Conservation (phyloP, 257 asterid species). For the Verbascum thapsus region DNA sequence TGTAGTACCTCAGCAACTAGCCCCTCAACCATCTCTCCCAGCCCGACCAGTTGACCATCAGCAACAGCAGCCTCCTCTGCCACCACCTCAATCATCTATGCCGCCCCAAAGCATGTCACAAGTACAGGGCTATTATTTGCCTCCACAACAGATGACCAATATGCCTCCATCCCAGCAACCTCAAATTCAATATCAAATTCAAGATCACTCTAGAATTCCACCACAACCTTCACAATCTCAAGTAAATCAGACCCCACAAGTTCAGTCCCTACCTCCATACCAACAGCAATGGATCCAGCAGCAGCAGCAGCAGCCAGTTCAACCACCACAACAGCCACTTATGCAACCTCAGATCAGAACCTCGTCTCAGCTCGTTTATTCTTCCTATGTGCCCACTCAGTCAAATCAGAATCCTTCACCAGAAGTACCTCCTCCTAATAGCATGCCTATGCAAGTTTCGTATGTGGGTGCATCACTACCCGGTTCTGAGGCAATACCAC, state of each 20-base stretch:
- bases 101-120: slow-evolving; percentile 61
- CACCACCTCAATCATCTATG: slow-evolving; percentile 59
- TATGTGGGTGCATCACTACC: slow-evolving; percentile 56
- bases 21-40: slow-evolving; percentile 53
- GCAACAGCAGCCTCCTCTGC: too few relatives aligned
- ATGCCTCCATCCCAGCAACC: slow-evolving; percentile 46
- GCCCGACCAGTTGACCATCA: slow-evolving; percentile 56
- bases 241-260: slow-evolving; percentile 57
- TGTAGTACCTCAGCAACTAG: slow-evolving; percentile 83
- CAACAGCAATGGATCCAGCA: slow-evolving; percentile 81
- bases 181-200: slow-evolving; percentile 73
- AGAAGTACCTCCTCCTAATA: slow-evolving; percentile 64
- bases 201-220: slow-evolving; percentile 52
- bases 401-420: slow-evolving; percentile 60
- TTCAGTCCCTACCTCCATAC: slow-evolving; percentile 56
- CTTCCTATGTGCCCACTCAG: slow-evolving; percentile 58
- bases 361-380: slow-evolving; percentile 63
- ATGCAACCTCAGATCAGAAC: slow-evolving; percentile 71
- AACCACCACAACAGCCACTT: slow-evolving; percentile 47
- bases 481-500: slow-evolving; percentile 50
- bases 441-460: slow-evolving; percentile 70
- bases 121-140: slow-evolving; percentile 54
- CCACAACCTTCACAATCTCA: slow-evolving; percentile 67
- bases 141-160: slow-evolving; percentile 52
- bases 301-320: slow-evolving; percentile 44